Base-by-base conservation (phyloP, 2,329 filamentous ascomycete species). In the Pseudogymnoascus sp. region DNA sequence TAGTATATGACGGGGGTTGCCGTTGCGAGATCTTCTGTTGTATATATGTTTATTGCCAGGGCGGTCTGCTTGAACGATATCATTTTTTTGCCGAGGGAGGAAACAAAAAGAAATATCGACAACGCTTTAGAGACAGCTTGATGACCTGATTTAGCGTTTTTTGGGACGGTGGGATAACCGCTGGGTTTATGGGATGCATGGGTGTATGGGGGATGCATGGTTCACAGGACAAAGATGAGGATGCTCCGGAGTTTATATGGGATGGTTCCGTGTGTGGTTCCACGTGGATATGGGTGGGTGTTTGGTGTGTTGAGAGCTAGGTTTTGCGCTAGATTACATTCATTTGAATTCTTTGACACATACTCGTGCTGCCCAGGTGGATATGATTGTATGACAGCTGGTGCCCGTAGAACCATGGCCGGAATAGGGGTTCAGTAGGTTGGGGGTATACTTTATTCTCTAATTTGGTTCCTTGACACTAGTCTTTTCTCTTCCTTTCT, bases 1-100 rank as follows among this genome's bases (percentile, higher is more conserved):
- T 85, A 75, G 67, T 67, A 63, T 57, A 64, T 64, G 61, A 41
- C 60, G 60, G 60, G 64, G 54, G 36, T 40, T 59, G 58, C 26
- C 21, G 60, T 47, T 60, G 44, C 62, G 63, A 13, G 17, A 26
- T 39, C 17, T 60, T 41, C 59, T 61, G 29, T 24, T 59, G 50
- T 40, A 58, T 60, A 63, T 29, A 44, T 15, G 62, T 33, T 63
- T 54, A 36, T 63, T 37, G 33, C 24, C 17, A 4, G 31, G 39
- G 58, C 33, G 26, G 26, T 36, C 33, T 54, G 47, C 47, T 54
- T 54, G 26, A 54, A 54, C 15, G n/a, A 17, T 21, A 21, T 21
- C 17, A 21, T 63, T 47, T 37, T 60, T 36, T 57, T 24, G 24
- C 24, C 44, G 10, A 3, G 21, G 11, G 37, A 7, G 40, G 24